phyloP scores from a whole-genome alignment of 768 basidiomycete genomes.

The Leccinum rimulosum region DNA sequence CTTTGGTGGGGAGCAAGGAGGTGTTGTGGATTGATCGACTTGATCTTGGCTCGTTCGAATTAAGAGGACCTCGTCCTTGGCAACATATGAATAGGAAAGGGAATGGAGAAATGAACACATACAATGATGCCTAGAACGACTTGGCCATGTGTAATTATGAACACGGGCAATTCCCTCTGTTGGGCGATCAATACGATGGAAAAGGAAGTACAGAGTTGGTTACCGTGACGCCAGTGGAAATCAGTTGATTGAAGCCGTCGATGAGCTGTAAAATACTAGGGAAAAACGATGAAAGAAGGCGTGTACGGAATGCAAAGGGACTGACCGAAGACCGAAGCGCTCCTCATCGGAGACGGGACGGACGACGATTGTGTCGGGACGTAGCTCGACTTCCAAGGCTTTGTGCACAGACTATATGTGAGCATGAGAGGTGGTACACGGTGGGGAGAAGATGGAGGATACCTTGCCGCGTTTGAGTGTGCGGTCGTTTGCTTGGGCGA shows the following conservation, averaged over 20 bases:
- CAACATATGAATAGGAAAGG: constrained; percentile 1
- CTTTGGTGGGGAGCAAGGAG: constrained; percentile 22
- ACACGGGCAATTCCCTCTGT: constrained; percentile 83
- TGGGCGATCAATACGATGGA: neutral
- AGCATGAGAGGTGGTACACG: neutral
- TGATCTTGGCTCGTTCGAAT: constrained; percentile 2
- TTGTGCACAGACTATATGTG: constrained; percentile 65
- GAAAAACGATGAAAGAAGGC: constrained; percentile 1
- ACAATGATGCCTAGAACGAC: constrained; percentile 77
- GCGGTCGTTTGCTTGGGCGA: constrained; percentile 55
- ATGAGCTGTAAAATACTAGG: constrained; percentile 73
- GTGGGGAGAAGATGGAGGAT: constrained; percentile 10
- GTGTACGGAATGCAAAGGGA: neutral
- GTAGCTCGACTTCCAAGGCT: constrained; percentile 70
- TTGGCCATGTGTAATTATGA: constrained; percentile 65
- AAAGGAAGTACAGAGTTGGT: constrained; percentile 4
- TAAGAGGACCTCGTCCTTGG: constrained; percentile 51
- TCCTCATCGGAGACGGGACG: constrained; percentile 58
- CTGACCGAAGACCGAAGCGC: constrained; percentile 73
- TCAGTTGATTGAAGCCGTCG: constrained; percentile 54
- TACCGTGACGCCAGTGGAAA: constrained; percentile 50
- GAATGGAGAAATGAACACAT: constrained; percentile 13
- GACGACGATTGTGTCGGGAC: constrained; percentile 54
- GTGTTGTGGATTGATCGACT: constrained; percentile 9
- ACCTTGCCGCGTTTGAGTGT: constrained; percentile 56